Percentiles rank a stretch among this genome's conserved stretches.
These are phyloP conservation scores for Ceratocystis destructans DNA, from an alignment of 2,329 filamentous ascomycete genomes.

Conservation along the genomic window DNA sequence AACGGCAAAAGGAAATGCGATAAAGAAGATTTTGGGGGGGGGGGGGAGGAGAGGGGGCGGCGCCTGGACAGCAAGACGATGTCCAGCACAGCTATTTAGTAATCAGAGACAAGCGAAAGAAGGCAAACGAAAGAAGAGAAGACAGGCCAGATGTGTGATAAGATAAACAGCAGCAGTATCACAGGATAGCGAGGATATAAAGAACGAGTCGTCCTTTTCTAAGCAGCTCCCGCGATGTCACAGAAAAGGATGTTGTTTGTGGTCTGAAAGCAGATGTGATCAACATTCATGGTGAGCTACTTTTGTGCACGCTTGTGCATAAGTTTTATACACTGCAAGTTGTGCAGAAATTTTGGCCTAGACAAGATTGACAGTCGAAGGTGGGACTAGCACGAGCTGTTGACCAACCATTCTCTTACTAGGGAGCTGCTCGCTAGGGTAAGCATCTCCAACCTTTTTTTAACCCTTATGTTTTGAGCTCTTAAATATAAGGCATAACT, in stretches of 20 bases:
- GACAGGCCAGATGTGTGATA: neutral
- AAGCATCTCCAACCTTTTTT: neutral
- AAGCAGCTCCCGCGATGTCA: neutral
- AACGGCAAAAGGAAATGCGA: neutral
- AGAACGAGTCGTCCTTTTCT: neutral
- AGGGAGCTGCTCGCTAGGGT: neutral
- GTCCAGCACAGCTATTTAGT: neutral
- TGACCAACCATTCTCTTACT: neutral
- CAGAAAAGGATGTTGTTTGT: neutral
- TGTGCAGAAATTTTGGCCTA: neutral
- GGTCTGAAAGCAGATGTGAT: neutral
- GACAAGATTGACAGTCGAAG: neutral
- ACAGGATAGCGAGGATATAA: neutral
- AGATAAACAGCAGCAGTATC: neutral
- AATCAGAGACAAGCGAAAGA: neutral
- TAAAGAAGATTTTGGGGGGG: neutral
- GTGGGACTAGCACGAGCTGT: neutral
- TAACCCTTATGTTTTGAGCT: neutral
- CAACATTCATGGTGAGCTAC: neutral
- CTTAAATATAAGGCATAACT: neutral
- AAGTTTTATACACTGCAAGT: neutral
- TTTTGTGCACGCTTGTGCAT: neutral
- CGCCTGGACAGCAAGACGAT: neutral
- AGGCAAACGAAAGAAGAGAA: neutral
- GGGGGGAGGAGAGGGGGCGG: neutral